phyloP scores from a whole-genome alignment of 148 eudicot species.

The Camellia japonica region DNA sequence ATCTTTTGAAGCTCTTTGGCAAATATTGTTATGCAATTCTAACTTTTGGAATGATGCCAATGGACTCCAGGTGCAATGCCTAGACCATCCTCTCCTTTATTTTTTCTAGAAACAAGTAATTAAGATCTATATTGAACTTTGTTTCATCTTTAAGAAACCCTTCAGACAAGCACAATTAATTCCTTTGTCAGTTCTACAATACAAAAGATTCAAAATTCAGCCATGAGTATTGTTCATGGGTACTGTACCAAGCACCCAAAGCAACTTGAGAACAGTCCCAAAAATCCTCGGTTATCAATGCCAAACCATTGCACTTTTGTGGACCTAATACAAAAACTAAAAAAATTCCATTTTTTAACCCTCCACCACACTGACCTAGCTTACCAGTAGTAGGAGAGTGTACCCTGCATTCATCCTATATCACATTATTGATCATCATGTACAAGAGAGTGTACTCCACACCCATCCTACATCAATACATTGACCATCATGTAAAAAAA shows the following conservation, averaged over 20 bases:
- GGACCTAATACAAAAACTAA: neutral
- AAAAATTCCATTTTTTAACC: neutral
- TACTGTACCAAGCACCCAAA: neutral
- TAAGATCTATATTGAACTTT: neutral
- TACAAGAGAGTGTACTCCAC: neutral
- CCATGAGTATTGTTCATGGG: neutral
- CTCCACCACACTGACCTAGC: neutral
- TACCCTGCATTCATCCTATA: neutral
- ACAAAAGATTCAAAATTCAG: neutral
- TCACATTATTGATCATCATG: neutral
- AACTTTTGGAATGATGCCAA: neutral
- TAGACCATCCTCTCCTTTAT: neutral
- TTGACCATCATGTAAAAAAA: too few species aligned
- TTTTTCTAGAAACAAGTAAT: neutral
- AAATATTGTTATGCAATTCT: neutral
- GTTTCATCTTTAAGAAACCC: neutral
- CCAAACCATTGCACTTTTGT: neutral
- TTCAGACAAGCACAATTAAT: neutral
- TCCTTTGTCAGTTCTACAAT: neutral
- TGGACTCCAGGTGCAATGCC: neutral
- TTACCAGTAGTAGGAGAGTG: neutral
- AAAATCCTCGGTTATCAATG: neutral
- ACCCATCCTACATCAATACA: constrained; percentile 1
- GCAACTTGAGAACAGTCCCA: neutral
- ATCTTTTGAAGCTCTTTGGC: neutral